Evolutionary conservation across 2,329 filamentous ascomycete genomes (phyloP).

Genomic region (Mycosphaerella sp.): DNA sequence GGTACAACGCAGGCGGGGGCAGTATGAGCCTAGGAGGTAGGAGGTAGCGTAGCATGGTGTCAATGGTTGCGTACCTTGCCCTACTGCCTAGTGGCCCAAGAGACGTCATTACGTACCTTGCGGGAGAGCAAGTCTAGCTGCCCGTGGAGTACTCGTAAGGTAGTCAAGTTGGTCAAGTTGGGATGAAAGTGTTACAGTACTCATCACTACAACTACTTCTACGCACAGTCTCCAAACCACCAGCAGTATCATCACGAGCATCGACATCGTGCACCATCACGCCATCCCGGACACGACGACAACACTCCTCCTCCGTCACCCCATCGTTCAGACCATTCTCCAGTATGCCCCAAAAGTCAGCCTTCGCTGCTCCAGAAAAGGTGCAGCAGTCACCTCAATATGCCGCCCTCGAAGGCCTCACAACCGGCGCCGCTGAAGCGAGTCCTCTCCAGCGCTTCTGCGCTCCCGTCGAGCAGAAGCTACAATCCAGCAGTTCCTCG

Average conservation of each 20-base stretch:
- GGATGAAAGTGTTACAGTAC: neutral
- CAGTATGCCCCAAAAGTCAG: constrained; percentile 18
- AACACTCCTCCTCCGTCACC: neutral
- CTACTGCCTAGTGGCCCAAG: neutral
- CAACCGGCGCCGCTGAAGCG: constrained; percentile 9
- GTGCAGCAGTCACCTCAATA: constrained; percentile 18
- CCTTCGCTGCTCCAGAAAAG: constrained; percentile 13
- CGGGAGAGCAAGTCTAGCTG: too few species aligned
- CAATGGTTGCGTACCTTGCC: neutral
- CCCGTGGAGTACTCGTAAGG: neutral
- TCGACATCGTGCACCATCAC: neutral
- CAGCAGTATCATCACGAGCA: neutral
- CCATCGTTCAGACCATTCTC: neutral
- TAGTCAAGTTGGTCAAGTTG: neutral
- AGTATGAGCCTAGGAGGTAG: too few species aligned
- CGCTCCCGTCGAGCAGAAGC: constrained; percentile 20
- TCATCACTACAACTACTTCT: neutral
- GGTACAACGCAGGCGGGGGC: too few species aligned
- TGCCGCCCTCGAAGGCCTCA: constrained; percentile 12
- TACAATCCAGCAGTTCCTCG: constrained; percentile 8
- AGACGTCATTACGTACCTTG: constrained; percentile 4
- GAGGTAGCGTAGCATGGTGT: neutral
- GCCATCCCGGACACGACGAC: neutral
- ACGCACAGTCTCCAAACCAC: neutral
- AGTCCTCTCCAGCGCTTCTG: constrained; percentile 18